Conservation (phyloP, 257 asterid species). For the Handroanthus guayacan region DNA sequence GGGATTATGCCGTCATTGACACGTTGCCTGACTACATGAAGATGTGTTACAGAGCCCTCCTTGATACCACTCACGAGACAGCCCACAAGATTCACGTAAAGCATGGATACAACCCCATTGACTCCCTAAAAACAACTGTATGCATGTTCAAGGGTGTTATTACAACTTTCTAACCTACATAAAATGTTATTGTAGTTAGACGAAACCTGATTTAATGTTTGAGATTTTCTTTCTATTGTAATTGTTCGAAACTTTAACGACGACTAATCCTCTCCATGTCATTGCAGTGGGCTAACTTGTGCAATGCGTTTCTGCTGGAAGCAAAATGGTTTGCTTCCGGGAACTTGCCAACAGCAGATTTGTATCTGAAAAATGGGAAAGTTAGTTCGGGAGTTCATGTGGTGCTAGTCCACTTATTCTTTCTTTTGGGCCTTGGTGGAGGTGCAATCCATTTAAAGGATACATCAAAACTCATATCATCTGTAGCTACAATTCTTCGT, state of each 20-base stretch:
- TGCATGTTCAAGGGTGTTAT: no score
- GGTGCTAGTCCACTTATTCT: constrained; percentile 31
- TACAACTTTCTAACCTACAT: no score
- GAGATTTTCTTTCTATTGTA: neutral
- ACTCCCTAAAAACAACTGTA: constrained; percentile 34
- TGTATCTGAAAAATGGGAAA: constrained; percentile 38
- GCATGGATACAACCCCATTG: constrained; percentile 45
- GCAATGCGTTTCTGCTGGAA: constrained; percentile 54
- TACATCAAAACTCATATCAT: constrained; percentile 27
- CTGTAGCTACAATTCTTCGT: constrained; percentile 42
- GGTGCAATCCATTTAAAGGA: constrained; percentile 24
- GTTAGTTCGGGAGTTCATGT: constrained; percentile 42
- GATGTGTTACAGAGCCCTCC: constrained; percentile 47
- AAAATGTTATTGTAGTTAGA: no score
- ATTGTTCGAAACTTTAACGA: no score
- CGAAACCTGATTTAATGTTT: neutral
- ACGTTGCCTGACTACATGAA: constrained; percentile 59
- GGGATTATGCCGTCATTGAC: constrained; percentile 46
- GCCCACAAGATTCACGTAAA: constrained; percentile 31
- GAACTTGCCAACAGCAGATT: constrained; percentile 35
- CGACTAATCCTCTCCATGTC: no score
- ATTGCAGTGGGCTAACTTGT: constrained; percentile 49
- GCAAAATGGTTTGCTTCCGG: constrained; percentile 41
- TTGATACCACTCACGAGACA: constrained; percentile 45
- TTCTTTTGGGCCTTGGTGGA: constrained; percentile 39